phyloP scores from a whole-genome alignment of 768 basidiomycete genomes.

The Trametopsis cervina region DNA sequence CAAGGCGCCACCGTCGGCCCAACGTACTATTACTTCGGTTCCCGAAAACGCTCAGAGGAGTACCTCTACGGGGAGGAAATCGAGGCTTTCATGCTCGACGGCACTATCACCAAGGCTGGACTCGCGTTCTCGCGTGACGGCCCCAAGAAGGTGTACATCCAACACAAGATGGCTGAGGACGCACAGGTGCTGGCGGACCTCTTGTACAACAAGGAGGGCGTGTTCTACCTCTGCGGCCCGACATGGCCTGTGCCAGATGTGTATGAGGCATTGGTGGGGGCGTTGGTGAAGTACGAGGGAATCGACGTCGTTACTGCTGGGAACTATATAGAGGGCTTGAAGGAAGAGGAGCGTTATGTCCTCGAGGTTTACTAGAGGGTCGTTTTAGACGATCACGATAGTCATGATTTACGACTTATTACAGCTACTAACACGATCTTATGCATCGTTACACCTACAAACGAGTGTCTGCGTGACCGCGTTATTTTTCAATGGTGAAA shows the following conservation, averaged over 20 bases:
- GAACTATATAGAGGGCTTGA: slow-evolving; percentile 78
- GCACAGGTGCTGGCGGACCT: slow-evolving; percentile 67
- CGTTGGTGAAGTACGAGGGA: slow-evolving; percentile 67
- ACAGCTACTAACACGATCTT: too few relatives aligned
- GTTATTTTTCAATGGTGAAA: too few relatives aligned
- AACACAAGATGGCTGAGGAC: slow-evolving; percentile 96
- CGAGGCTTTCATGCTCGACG: slow-evolving; percentile 84
- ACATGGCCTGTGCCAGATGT: slow-evolving; percentile 99
- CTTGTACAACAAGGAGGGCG: slow-evolving; percentile 67
- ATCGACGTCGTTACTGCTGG: slow-evolving; percentile 61
- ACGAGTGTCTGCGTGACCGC: too few relatives aligned
- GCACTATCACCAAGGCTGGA: slow-evolving; percentile 83
- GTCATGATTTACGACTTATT: too few relatives aligned
- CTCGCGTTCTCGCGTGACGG: slow-evolving; percentile 96
- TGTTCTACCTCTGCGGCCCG: slow-evolving; percentile 95
- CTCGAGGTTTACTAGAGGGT: slow-evolving; percentile 60
- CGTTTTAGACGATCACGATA: slow-evolving; percentile 33
- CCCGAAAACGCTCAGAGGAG: slow-evolving; percentile 90
- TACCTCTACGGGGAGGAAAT: slow-evolving; percentile 97
- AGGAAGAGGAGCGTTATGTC: slow-evolving; percentile 97
- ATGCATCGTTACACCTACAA: too few relatives aligned
- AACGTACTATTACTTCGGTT: slow-evolving; percentile 97
- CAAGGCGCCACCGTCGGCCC: slow-evolving; percentile 83
- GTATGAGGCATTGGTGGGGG: slow-evolving; percentile 83
- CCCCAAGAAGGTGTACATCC: slow-evolving; percentile 92